Evolutionary conservation across 495 filamentous ascomycete genomes (phyloP), one percentile per base, ranked within the genome.

Genomic region (Peziza echinospora): DNA sequence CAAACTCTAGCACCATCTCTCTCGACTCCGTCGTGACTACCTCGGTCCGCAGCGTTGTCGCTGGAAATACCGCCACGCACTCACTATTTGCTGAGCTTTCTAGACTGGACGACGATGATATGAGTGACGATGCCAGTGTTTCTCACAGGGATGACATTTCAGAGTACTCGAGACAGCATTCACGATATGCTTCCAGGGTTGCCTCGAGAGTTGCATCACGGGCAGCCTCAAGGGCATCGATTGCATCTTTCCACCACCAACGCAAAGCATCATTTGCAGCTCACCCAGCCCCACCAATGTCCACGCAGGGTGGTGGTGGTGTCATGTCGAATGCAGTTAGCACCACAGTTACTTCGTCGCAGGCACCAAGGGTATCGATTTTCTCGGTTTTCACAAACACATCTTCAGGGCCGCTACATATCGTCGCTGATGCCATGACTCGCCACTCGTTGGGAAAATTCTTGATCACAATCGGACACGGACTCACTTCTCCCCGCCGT

Each of bases 121-220:
- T 24, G 43, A 45, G n/a, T 16, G 43, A 45, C 16, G 45, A 28
- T 40, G 13, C 45, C 24, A 26, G 37, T 25, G 39, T 41, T 6
- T 46, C 46, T 1, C 44, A 50, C 37, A 48, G 43, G 1, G 44
- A 34, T n/a, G 47, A 43, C 10, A 25, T 16, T 17, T 39, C 30
- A 8, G 30, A 37, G 19, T 37, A 37, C 30, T 40, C 10, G 40
- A 43, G 28, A 17, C 44, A 26, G 21, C 41, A 26, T 3, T 46
- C 55, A 1, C 45, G 41, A 7, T 21, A 28, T 9, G 37, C 44
- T 21, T 34, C 43, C 2, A 2, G 30, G 13, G 30, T 11, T 11
- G 13, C 30, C 43, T 58, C 23, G 24, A 22, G 1, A 55, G 58
- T 28, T 54, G 51, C 5, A 54, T 54, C 2, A 56, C 56, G 13